phyloP scores from a whole-genome alignment of 179 eudicot species.

The Heliamphora pulchella region DNA sequence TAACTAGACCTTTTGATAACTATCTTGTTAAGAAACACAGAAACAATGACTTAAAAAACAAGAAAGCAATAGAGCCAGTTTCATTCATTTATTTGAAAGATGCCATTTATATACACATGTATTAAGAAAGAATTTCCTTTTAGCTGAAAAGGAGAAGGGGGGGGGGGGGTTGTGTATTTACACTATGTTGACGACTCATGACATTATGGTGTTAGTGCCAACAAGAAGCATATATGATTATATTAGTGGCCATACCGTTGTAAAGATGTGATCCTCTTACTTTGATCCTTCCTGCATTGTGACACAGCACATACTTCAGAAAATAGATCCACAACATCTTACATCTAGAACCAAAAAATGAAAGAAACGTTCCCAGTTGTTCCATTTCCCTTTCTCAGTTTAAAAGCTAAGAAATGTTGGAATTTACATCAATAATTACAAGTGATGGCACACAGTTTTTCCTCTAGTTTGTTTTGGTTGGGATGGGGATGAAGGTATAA shows the following conservation, averaged over 20 bases:
- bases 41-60: slow-evolving; percentile 4
- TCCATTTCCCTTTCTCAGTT: not conserved
- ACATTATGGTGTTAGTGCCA: not conserved
- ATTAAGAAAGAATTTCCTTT: slow-evolving; percentile 1
- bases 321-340: not conserved
- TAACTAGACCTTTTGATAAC: not conserved
- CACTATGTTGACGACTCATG: not conserved
- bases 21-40: not conserved
- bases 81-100: not conserved
- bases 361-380: not conserved
- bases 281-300: slow-evolving; percentile 21
- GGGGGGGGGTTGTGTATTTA: not conserved
- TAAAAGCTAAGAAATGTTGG: not conserved
- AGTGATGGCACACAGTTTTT: not conserved
- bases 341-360: not conserved
- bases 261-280: not conserved
- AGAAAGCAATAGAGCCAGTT: not conserved
- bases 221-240: not conserved
- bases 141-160: not conserved
- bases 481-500: not conserved
- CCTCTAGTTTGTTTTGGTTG: not conserved
- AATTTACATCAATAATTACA: not conserved
- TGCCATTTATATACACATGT: not conserved
- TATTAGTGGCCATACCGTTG: slow-evolving; percentile 4
- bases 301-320: not conserved